Evolutionary conservation across 139 green algal genomes (phyloP).

Genomic region (Diplosphaera chodatii): DNA sequence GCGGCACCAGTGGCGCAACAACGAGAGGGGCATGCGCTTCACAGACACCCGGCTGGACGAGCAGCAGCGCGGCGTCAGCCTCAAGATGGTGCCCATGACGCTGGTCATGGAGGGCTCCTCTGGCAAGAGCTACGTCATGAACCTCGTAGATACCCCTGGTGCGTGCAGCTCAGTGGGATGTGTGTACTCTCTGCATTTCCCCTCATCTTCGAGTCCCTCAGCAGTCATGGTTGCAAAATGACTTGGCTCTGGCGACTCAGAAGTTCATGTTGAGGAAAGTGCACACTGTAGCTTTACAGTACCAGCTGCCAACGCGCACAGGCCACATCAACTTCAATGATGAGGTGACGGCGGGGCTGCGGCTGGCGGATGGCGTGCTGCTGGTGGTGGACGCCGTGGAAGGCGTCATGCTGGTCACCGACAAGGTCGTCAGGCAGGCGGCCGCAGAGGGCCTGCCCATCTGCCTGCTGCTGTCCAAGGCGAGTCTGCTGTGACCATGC

Average conservation of each 20-base stretch:
- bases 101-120: conserved; percentile 73
- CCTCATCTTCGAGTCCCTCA: no score
- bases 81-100: conserved; percentile 92
- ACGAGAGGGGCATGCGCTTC: conserved; percentile 74
- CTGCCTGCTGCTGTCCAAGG: conserved; percentile 87
- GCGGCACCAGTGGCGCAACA: conserved; percentile 27
- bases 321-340: conserved; percentile 98
- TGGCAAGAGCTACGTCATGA: conserved; percentile 86
- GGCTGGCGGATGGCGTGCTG: conserved; percentile 78
- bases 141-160: conserved; percentile 86
- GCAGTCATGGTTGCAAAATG: no score
- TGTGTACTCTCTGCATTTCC: no score
- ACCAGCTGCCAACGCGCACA: no score
- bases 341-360: conserved; percentile 80
- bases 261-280: no score
- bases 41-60: conserved; percentile 96
- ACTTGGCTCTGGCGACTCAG: no score
- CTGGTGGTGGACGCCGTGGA: conserved; percentile 94
- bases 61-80: conserved; percentile 81
- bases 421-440: conserved; percentile 75
- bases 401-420: conserved; percentile 87
- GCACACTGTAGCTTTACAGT: no score
- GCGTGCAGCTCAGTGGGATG: no score
- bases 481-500: no score
- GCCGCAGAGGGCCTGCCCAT: conserved; percentile 82